Percentiles rank a stretch among this genome's conserved stretches.
Conservation (phyloP, 495 filamentous ascomycete species). For the Penicillium subrubescens region DNA sequence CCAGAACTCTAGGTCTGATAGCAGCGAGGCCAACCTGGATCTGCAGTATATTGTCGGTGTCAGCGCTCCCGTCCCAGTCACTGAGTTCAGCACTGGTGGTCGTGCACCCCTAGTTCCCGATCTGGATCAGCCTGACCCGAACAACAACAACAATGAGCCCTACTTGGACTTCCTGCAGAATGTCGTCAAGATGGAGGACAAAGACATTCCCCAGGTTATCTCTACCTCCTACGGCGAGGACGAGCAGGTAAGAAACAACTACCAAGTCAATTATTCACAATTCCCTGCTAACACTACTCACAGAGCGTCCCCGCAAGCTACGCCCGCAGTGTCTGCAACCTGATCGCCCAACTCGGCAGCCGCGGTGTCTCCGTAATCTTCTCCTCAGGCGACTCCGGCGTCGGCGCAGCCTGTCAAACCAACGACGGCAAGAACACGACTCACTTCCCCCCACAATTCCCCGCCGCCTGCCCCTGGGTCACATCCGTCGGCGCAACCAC, state of each 20-base stretch:
- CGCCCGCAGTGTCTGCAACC: conserved; percentile 67
- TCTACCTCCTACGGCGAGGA: conserved; percentile 82
- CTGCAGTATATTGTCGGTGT: conserved; percentile 68
- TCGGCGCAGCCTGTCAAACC: conserved; percentile 64
- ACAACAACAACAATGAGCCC: conserved; percentile 69
- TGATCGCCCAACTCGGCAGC: conserved; percentile 69
- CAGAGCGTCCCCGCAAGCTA: conserved; percentile 70
- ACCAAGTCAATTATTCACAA: background rate
- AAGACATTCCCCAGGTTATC: conserved; percentile 70
- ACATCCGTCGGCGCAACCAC: conserved; percentile 72
- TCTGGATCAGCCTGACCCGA: conserved; percentile 53
- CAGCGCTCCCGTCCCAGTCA: conserved; percentile 59
- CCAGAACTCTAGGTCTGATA: conserved; percentile 48
- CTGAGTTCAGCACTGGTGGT: conserved; percentile 69
- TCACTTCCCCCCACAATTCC: conserved; percentile 70
- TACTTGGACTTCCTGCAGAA: conserved; percentile 72
- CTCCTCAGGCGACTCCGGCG: conserved; percentile 72
- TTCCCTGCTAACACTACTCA: conserved; percentile 3
- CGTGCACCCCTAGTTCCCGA: conserved; percentile 64
- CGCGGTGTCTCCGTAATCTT: conserved; percentile 76
- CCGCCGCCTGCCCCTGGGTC: conserved; percentile 71
- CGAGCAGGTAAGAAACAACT: conserved; percentile 50
- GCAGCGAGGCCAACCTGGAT: conserved; percentile 76
- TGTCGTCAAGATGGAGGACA: conserved; percentile 49
- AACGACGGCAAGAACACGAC: conserved; percentile 69